phyloP scores from a whole-genome alignment of 148 eudicot species.

The Dianthus caryophyllus region DNA sequence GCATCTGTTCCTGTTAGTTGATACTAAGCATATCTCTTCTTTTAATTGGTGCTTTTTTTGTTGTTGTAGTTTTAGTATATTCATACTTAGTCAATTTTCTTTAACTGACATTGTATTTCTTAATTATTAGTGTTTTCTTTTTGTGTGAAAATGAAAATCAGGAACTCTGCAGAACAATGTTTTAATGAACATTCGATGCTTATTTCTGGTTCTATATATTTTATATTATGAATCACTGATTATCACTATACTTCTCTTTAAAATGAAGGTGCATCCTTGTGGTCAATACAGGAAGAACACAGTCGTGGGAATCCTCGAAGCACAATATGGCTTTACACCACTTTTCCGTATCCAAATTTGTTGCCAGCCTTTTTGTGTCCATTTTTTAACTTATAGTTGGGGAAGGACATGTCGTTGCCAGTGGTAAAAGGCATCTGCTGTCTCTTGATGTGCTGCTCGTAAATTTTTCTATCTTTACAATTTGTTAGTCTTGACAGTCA shows the following conservation, averaged over 20 bases:
- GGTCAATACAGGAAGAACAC: slow-evolving; percentile 99
- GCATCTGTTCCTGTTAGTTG: slow-evolving; percentile 87
- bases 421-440: not conserved
- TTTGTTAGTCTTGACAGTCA: slow-evolving; percentile 38
- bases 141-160: too few relatives aligned
- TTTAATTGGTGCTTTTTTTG: not conserved
- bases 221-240: too few relatives aligned
- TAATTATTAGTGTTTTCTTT: not conserved
- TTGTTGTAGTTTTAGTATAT: not conserved
- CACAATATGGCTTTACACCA: slow-evolving; percentile 81
- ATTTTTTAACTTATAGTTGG: not conserved
- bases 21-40: not conserved
- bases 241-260: slow-evolving; percentile 2
- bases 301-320: slow-evolving; percentile 87
- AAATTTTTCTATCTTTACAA: not conserved
- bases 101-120: not conserved
- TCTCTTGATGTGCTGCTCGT: slow-evolving; percentile 6
- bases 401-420: not conserved
- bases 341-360: slow-evolving; percentile 93
- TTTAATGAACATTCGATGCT: not conserved
- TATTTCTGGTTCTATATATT: not conserved
- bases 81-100: not conserved
- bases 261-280: slow-evolving; percentile 81
- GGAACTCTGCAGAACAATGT: too few relatives aligned
- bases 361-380: slow-evolving; percentile 9